Evolutionary conservation across 2,329 filamentous ascomycete genomes (phyloP), one percentile per base, ranked within the genome.

Genomic region (Rhinocladiella similis): DNA sequence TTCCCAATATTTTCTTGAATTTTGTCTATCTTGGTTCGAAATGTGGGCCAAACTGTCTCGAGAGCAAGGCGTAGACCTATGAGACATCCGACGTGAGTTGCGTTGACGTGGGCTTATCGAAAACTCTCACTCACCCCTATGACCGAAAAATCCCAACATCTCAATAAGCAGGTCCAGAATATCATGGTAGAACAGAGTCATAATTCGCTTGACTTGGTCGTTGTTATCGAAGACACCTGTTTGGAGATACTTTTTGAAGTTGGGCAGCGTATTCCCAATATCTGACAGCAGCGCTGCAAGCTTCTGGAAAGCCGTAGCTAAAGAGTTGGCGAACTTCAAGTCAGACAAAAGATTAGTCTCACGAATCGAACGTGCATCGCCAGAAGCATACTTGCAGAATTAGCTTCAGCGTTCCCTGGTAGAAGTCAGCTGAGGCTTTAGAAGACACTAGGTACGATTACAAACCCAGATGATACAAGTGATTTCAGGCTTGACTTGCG

Each of bases 121-220:
- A 7, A 7, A 7, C 25, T 27, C 7, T 27, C 35, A 38, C 35
- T 14, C 35, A 38, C 35, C n/a, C 35, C 13, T 38, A 13, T 38
- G 12, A 38, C 35, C 10, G 35, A 38, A 38, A 10, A 38, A 38
- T 14, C n/a, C 10, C 35, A 38, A 16, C 13, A 16, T 16, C 13
- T 14, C 38, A 1, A 57, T n/a, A 53, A 74, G 69, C 53, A 75
- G 68, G 39, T 73, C 69, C 20, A 74, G 66, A 13, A 75, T 68
- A 54, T 74, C 72, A 47, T 62, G 61, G 61, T 66, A 74, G 43
- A 74, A 72, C 4, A 74, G 60, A 14, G 54, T 62, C 25, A 72
- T 53, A 22, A 70, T 57, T 27, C 68, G 62, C 20, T 65, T 63
- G 13, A 71, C 56, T 5, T 56, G 52, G 0, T 54, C 51, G 49